Conservation (phyloP, 2,329 filamentous ascomycete genomes). For the Diaporthe destruens region DNA sequence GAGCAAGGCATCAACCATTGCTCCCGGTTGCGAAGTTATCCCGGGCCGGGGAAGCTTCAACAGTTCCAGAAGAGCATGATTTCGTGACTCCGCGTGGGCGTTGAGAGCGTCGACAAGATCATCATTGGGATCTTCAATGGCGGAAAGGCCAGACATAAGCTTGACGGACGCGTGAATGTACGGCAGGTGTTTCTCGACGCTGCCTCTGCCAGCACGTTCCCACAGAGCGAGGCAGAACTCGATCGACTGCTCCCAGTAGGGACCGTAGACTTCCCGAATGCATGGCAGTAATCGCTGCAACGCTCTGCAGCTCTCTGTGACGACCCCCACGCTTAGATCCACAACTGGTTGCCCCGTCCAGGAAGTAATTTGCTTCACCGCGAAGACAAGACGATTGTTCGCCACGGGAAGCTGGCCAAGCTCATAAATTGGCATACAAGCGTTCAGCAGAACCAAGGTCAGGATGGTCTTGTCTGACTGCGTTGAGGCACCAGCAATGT, state of each 20-base stretch:
- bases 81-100: slow-evolving; percentile 68
- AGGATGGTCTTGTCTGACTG: slow-evolving; percentile 59
- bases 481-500: slow-evolving; percentile 64
- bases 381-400: slow-evolving; percentile 81
- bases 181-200: slow-evolving; percentile 65
- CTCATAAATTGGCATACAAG: slow-evolving; percentile 65
- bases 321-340: slow-evolving; percentile 57
- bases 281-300: slow-evolving; percentile 75
- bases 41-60: slow-evolving; percentile 65
- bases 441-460: slow-evolving; percentile 66
- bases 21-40: slow-evolving; percentile 71
- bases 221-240: slow-evolving; percentile 71
- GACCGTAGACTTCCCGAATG: slow-evolving; percentile 86
- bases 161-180: slow-evolving; percentile 80
- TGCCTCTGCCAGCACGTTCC: slow-evolving; percentile 59
- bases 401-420: slow-evolving; percentile 66
- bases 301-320: slow-evolving; percentile 66
- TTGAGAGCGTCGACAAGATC: slow-evolving; percentile 83
- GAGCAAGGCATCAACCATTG: slow-evolving; percentile 81
- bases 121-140: slow-evolving; percentile 81
- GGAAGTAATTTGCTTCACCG: slow-evolving; percentile 81
- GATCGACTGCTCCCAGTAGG: slow-evolving; percentile 81
- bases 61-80: slow-evolving; percentile 70
- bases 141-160: slow-evolving; percentile 73
- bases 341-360: slow-evolving; percentile 68